Conservation (phyloP, 2,329 filamentous ascomycete genomes). For the Fusarium metavorans region DNA sequence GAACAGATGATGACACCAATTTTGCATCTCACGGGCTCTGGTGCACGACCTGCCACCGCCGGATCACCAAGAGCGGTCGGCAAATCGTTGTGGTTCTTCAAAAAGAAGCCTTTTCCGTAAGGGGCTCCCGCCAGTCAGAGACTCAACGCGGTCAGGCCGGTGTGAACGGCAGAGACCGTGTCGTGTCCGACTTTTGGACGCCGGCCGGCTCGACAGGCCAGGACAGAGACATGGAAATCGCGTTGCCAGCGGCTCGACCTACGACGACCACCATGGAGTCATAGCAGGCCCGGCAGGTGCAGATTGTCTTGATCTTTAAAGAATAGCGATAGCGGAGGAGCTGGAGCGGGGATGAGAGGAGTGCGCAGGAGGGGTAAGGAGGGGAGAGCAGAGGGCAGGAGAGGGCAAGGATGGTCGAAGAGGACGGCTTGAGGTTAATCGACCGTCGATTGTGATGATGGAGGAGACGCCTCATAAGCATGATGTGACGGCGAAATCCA, state of each 20-base stretch:
- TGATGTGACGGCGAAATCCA: slow-evolving; percentile 20
- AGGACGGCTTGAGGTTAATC: slow-evolving; percentile 7
- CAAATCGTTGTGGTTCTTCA: slow-evolving; percentile 35
- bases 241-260: slow-evolving; percentile 36
- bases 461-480: slow-evolving; percentile 7
- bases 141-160: slow-evolving; percentile 33
- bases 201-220: slow-evolving; percentile 32
- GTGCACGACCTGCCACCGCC: slow-evolving; percentile 37
- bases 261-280: slow-evolving; percentile 35
- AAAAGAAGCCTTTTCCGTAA: slow-evolving; percentile 36
- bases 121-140: slow-evolving; percentile 26
- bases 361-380: slow-evolving; percentile 15
- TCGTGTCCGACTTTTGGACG: slow-evolving; percentile 39
- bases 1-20: slow-evolving; percentile 45
- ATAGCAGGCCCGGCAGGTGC: slow-evolving; percentile 41
- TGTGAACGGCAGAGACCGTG: slow-evolving; percentile 35
- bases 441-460: slow-evolving; percentile 22
- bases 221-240: slow-evolving; percentile 36
- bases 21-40: slow-evolving; percentile 46
- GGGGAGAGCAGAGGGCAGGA: slow-evolving; percentile 17
- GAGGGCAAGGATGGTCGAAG: slow-evolving; percentile 17
- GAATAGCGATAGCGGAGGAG: slow-evolving; percentile 38
- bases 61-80: slow-evolving; percentile 36
- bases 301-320: slow-evolving; percentile 47
- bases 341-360: slow-evolving; percentile 13